Base-by-base conservation (phyloP, 495 filamentous ascomycete species). In the Hypoxylon rickii region DNA sequence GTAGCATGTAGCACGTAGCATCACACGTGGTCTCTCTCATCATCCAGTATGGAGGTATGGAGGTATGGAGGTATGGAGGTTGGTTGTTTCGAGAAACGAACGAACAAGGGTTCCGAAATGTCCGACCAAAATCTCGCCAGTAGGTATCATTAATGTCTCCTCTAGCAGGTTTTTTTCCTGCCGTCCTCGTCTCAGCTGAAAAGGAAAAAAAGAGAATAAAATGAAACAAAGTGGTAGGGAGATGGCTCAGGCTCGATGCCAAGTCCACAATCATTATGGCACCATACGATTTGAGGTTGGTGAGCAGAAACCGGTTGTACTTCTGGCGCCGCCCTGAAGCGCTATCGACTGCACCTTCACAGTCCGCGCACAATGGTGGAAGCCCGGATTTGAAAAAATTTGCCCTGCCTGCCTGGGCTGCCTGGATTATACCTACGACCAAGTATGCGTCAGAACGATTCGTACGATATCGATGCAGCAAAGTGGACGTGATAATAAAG, bases 271-370 rank as follows among this genome's bases (percentile, higher is more conserved):
- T 42, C 22, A 51, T 26, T 40, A 57, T 57, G 53, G 53, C 53
- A 63, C 59, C 53, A 57, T 63, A 57, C 59, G 48, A 57, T 57
- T 57, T 54, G 53, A 53, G 53, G 53, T 63, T 63, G 53, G 59
- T 43, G 38, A 57, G n/a, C 42, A 57, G 42, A 34, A 31, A 49
- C 59, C 59, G 53, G 59, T 53, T 53, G 43, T 44, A 44, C 29
- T 44, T 40, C 32, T 62, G 47, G 36, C 44, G 19, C 51, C 37
- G 39, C 32, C 18, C 21, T 45, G 24, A 37, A 53, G 58, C 42
- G 42, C 59, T 63, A 57, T 49, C 37, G 39, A 62, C 41, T 52
- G 51, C 37, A 40, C 19, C 36, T 55, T n/a, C 46, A 12, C 11
- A 33, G 13, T 41, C 40, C 51, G 45, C 21, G 36, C 31, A 24